Evolutionary conservation across 257 asterid species (phyloP), one percentile per base, ranked within the genome.

Genomic region (Solanum arcanum): DNA sequence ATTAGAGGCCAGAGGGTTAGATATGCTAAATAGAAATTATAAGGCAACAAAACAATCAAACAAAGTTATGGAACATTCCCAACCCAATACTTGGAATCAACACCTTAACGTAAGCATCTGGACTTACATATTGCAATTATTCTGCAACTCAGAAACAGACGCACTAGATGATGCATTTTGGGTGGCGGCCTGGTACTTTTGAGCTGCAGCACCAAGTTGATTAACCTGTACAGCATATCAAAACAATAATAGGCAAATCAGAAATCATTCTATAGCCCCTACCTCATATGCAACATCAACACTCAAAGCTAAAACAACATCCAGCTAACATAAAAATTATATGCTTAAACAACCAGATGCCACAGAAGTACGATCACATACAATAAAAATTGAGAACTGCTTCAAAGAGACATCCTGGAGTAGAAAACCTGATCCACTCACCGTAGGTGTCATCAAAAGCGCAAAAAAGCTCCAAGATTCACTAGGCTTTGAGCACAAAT

Each of bases 121-220:
- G 81, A 92, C 99, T 94, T 90, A 96, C 99, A 92, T 96, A 88
- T 97, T 96, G 91, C 98, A 96, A 91, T 96, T 97, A 91, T 91
- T 96, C 90, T 97, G 99, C 84, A 96, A 92, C 88, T 97, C 99
- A 6, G 98, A 88, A 88, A 92, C 95, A 91, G 99, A 92, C 25
- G 83, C 86, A 70, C 89, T 88, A 16, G 98, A 88, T 44, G 99
- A 90, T 11, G 96, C 90, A 84, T 92, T 95, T 88, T 95, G 99
- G 18, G 99, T 92, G 39, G 98, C 94, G 89, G 97, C 94, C 92
- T 96, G 99, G 90, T 95, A 97, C 86, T 97, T 97, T 66, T 97
- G 99, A 88, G 99, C 99, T 78, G 97, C 99, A 85, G 96, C 93
- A 14, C 98, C 99, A 72, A 97, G 99, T 91, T 95, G 99, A 92